Conservation (phyloP, 495 filamentous ascomycete species). For the Lophiostoma macrostomum region DNA sequence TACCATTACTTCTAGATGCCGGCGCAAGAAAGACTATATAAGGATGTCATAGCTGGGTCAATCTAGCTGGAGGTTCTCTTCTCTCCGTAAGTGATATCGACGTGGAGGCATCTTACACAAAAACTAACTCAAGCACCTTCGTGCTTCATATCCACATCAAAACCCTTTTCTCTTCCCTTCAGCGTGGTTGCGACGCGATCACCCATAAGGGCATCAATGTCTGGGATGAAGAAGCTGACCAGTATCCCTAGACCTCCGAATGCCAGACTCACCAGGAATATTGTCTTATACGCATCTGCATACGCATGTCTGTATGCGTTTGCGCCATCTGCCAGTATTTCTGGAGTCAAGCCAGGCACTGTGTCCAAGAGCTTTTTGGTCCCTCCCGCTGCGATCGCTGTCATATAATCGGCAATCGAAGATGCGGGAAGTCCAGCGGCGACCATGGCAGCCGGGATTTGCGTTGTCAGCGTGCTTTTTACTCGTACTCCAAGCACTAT, state of each 20-base stretch:
- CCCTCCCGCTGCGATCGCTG: constrained; percentile 20
- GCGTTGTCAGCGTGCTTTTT: constrained; percentile 1
- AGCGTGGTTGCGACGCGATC: constrained; percentile 22
- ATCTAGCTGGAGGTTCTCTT: too few relatives aligned
- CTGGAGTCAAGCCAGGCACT: constrained; percentile 27
- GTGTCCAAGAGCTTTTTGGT: constrained; percentile 7
- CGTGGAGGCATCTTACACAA: background rate
- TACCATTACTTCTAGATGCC: too few relatives aligned
- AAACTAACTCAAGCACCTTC: background rate
- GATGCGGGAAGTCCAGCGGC: constrained; percentile 26
- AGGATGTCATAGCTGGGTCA: too few relatives aligned
- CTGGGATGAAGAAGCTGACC: constrained; percentile 27
- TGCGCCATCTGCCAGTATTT: constrained; percentile 20
- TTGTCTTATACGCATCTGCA: constrained; percentile 33
- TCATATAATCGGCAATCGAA: constrained; percentile 19
- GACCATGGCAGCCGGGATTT: constrained; percentile 21
- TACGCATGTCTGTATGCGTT: constrained; percentile 32
- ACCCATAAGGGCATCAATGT: constrained; percentile 28
- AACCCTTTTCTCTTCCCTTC: constrained; percentile 11
- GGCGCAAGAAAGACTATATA: too few relatives aligned
- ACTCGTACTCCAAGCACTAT: constrained; percentile 26
- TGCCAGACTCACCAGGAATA: constrained; percentile 28
- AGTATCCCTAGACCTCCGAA: constrained; percentile 31
- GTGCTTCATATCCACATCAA: constrained; percentile 1
- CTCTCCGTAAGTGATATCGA: too few relatives aligned